Evolutionary conservation across 306 rosid species (phyloP).

Genomic region (Hippophae gyantsensis): DNA sequence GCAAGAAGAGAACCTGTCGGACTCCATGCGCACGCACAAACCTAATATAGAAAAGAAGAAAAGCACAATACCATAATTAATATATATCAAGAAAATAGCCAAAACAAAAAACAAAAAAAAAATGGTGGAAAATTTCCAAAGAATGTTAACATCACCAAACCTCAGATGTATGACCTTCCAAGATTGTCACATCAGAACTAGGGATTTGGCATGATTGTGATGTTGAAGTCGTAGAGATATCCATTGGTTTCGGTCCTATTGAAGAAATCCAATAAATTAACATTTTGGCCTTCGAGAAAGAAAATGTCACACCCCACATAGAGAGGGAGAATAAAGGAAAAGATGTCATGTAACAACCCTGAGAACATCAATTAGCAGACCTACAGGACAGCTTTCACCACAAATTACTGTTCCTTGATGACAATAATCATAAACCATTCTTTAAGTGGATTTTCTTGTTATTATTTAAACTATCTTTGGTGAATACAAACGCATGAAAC

Average conservation of each 20-base stretch:
- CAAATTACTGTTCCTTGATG: too few species aligned
- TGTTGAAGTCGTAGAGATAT: conserved; percentile 44
- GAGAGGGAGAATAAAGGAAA: background rate
- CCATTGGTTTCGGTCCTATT: conserved; percentile 72
- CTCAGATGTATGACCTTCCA: conserved; percentile 96
- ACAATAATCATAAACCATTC: too few species aligned
- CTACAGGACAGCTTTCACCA: too few species aligned
- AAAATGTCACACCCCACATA: background rate
- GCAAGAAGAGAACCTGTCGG: conserved; percentile 93
- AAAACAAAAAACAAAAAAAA: background rate
- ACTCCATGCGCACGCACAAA: conserved; percentile 96
- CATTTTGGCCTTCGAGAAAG: background rate
- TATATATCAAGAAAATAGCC: conserved; percentile 6
- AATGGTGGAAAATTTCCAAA: conserved; percentile 3
- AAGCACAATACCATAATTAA: conserved; percentile 15
- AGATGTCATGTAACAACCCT: too few species aligned
- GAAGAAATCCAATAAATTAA: background rate
- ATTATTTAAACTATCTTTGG: too few species aligned
- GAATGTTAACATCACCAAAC: conserved; percentile 32
- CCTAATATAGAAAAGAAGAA: conserved; percentile 43
- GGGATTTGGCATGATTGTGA: conserved; percentile 62
- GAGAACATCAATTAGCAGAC: too few species aligned
- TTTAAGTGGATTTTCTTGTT: too few species aligned
- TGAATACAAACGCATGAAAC: too few species aligned
- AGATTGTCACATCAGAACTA: conserved; percentile 66